Evolutionary conservation across 192 early-diverging fungal genomes (phyloP).

Genomic region (Gamsiella multidivaricata): DNA sequence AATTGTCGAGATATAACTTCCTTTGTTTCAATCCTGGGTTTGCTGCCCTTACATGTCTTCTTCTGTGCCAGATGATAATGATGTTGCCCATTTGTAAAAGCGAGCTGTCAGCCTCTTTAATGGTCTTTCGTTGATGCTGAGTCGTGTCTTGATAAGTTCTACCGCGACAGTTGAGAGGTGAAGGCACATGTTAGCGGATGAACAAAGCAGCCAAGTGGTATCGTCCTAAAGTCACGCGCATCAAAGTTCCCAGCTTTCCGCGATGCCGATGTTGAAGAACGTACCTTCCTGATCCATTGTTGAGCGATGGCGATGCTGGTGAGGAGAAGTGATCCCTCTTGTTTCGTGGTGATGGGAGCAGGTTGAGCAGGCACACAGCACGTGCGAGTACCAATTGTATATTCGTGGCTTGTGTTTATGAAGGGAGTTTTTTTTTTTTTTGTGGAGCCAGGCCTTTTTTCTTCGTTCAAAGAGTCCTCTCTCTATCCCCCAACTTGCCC

Average conservation of each 20-base stretch:
- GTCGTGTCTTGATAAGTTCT: slow-evolving; percentile 41
- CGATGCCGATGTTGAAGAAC: neutral
- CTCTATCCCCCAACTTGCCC: neutral
- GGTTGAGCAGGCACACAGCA: neutral
- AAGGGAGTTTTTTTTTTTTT: slow-evolving; percentile 12
- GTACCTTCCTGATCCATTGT: slow-evolving; percentile 37
- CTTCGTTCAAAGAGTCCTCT: neutral
- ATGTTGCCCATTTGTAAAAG: slow-evolving; percentile 31
- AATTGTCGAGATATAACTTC: neutral
- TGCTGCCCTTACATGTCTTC: slow-evolving; percentile 21
- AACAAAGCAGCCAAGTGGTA: too few species aligned
- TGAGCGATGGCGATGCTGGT: neutral
- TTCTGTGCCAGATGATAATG: slow-evolving; percentile 2
- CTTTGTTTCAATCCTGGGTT: neutral
- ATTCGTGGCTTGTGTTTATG: slow-evolving; percentile 27
- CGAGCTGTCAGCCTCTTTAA: slow-evolving; percentile 19
- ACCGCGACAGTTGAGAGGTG: too few species aligned
- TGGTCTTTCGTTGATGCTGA: slow-evolving; percentile 46
- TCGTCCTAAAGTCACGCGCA: too few species aligned
- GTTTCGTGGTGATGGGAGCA: neutral
- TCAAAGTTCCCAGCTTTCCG: too few species aligned
- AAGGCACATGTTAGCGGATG: too few species aligned
- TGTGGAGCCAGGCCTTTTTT: neutral
- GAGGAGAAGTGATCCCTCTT: neutral
- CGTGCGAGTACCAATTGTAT: neutral